Base-by-base conservation (phyloP, 768 basidiomycete species). In the Fomitopsis serialis region DNA sequence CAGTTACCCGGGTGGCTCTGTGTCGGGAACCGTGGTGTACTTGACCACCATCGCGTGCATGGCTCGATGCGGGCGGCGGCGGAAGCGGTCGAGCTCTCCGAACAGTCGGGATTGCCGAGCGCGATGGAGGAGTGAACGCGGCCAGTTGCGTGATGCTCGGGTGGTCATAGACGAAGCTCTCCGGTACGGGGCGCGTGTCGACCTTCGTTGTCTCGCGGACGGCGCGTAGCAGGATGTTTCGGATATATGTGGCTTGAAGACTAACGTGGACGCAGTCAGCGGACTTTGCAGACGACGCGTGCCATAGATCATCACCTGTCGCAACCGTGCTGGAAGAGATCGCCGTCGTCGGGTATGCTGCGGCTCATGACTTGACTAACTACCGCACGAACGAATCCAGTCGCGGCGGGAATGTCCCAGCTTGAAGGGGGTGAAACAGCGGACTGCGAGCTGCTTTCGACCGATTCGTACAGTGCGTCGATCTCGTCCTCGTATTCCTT, bases 21-120 rank as follows among this genome's bases (percentile, higher is more conserved):
- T 15, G 37, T 17, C 5, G 46, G 46, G 42, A 48, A 68, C 43
- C 50, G 2, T 42, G 58, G 29, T 67, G 56, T 78, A 74, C 58
- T 74, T 76, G 10, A 65, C 68, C 34, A 78, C 70, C 65, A 78
- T 69, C 0, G 57, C 65, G 27, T 69, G 64, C 57, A 77, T 75
- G 6, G 52, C 57, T 37, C 43, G 24, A 59, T 53, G 45, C 21
- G 49, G 40, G 58, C 32, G 6, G 60, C 54, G 44, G 44, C 3
- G 68, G 63, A 55, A 76, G 74, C 3, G 23, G 7, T 13, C 22
- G 22, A 7, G 17, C 44, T 27, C 21, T 23, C 27, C 5, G 19
- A 15, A 10, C 29, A 10, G 12, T 47, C 24, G n/a, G 23, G n/a
- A n/a, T n/a, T 34, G 29, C 46, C 46, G 8, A 15, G 25, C 4